Conservation (phyloP, 495 filamentous ascomycete genomes). For the Penicillium cataractarum region DNA sequence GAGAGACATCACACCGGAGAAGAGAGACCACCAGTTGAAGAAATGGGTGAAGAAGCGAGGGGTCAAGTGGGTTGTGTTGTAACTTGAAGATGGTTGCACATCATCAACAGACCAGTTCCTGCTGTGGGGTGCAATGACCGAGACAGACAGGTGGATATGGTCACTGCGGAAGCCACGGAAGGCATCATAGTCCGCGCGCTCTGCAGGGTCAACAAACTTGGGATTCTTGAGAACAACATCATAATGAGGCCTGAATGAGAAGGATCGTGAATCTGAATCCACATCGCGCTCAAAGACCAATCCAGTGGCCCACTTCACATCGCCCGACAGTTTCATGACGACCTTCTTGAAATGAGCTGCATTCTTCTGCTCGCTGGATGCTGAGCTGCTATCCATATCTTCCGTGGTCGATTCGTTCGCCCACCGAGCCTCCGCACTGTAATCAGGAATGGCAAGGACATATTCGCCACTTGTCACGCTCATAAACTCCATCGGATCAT, state of each 20-base stretch:
- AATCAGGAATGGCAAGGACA: slow-evolving; percentile 90
- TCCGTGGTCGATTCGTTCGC: slow-evolving; percentile 56
- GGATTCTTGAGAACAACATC: slow-evolving; percentile 85
- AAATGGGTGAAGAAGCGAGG: slow-evolving; percentile 98
- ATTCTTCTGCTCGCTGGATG: slow-evolving; percentile 67
- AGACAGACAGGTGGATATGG: slow-evolving; percentile 91
- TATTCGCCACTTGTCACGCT: slow-evolving; percentile 93
- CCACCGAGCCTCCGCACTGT: slow-evolving; percentile 81
- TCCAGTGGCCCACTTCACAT: slow-evolving; percentile 87
- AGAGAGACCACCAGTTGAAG: slow-evolving; percentile 96
- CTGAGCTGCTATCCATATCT: slow-evolving; percentile 65
- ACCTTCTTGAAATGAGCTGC: slow-evolving; percentile 92
- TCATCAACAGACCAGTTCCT: slow-evolving; percentile 74
- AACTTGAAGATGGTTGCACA: slow-evolving; percentile 75
- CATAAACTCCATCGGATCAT: slow-evolving; percentile 92
- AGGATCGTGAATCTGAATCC: slow-evolving; percentile 66
- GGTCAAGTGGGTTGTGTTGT: slow-evolving; percentile 91
- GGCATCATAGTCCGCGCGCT: slow-evolving; percentile 73
- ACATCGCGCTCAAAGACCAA: slow-evolving; percentile 89
- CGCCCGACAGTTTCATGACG: slow-evolving; percentile 95
- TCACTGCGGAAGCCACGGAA: slow-evolving; percentile 93
- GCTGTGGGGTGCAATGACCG: slow-evolving; percentile 79
- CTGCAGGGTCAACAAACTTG: slow-evolving; percentile 62
- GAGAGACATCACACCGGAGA: slow-evolving; percentile 91
- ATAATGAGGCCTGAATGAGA: slow-evolving; percentile 90